Percentiles rank a stretch among this genome's conserved stretches.
phyloP scores from a whole-genome alignment of 176 grass and related monocot genomes.

The Paspalum notatum region DNA sequence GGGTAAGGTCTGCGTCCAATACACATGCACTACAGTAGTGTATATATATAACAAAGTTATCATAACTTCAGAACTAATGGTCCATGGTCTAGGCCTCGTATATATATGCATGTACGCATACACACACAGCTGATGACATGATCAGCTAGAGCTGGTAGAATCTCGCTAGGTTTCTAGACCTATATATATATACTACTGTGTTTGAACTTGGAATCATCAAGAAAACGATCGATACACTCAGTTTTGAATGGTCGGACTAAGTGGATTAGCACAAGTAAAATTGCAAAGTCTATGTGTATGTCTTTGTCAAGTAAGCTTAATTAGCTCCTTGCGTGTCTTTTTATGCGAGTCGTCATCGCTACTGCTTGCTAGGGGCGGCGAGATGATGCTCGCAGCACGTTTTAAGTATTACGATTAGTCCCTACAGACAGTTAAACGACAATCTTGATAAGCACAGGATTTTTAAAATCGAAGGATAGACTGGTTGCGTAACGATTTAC shows the following conservation, averaged over 20 bases:
- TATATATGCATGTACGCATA: not conserved
- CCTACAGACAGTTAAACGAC: slow-evolving; percentile 54
- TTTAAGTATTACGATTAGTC: slow-evolving; percentile 27
- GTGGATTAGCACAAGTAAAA: slow-evolving; percentile 16
- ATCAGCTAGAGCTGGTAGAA: not conserved
- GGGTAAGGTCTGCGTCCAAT: not conserved
- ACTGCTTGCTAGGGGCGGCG: slow-evolving; percentile 22
- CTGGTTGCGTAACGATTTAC: slow-evolving; percentile 4
- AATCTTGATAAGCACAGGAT: slow-evolving; percentile 40
- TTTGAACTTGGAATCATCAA: not conserved
- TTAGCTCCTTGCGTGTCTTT: slow-evolving; percentile 2
- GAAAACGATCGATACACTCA: not conserved
- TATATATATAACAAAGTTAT: slow-evolving; percentile 43
- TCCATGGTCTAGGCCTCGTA: slow-evolving; percentile 40
- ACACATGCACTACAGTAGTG: not conserved
- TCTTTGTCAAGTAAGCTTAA: not conserved
- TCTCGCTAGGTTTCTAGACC: slow-evolving; percentile 16
- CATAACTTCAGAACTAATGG: slow-evolving; percentile 5
- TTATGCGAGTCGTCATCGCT: slow-evolving; percentile 27
- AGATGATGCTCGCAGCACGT: slow-evolving; percentile 27
- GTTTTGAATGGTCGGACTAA: not conserved
- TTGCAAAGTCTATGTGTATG: not conserved
- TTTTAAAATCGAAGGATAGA: not conserved
- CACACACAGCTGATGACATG: not conserved
- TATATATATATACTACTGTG: too few species aligned